Base-by-base conservation (phyloP, 2,329 filamentous ascomycete genomes). In the Paecilomyces niveus region DNA sequence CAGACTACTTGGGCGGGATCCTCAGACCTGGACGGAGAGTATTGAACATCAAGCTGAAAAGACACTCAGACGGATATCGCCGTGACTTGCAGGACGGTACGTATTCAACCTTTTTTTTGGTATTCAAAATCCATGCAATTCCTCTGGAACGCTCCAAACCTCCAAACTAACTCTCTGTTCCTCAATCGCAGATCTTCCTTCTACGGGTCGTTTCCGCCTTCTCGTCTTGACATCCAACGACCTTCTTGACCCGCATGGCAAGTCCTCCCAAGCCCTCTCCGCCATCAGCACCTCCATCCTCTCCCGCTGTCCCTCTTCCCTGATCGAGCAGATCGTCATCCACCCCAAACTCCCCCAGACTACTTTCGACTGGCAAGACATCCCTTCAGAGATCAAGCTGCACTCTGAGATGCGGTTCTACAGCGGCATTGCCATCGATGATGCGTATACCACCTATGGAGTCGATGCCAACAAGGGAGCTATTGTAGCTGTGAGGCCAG, bases 131-230 rank as follows among this genome's bases (percentile, higher is more conserved):
- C 15, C 18, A 6, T 8, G 39, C 6, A 9, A n/a, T 8, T 29
- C 15, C n/a, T 45, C 15, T 18, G 10, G 39, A 53, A 3, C 3
- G 51, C 7, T 15, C 3, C 21, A 13, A 24, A 56, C n/a, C n/a
- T n/a, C n/a, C n/a, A n/a, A n/a, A n/a, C n/a, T n/a, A n/a, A n/a
- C n/a, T n/a, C 22, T 13, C 22, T 13, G 5, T 53, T 26, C 22
- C 5, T 24, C 15, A 33, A 13, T 13, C 3, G 2, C 54, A 74
- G 72, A 74, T 32, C 71, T 76, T 57, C 59, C 61, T 5, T 74
- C 73, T 5, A 74, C 67, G 15, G 73, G 72, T 13, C 69, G 73
- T 7, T 74, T 74, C 64, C 69, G 73, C 21, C 69, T 76, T 32
- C 61, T 76, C 5, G 67, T 65, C 51, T 62, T 76, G 3, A 68